Base-by-base conservation (phyloP, 2,329 filamentous ascomycete species). In the Fusarium sp. region DNA sequence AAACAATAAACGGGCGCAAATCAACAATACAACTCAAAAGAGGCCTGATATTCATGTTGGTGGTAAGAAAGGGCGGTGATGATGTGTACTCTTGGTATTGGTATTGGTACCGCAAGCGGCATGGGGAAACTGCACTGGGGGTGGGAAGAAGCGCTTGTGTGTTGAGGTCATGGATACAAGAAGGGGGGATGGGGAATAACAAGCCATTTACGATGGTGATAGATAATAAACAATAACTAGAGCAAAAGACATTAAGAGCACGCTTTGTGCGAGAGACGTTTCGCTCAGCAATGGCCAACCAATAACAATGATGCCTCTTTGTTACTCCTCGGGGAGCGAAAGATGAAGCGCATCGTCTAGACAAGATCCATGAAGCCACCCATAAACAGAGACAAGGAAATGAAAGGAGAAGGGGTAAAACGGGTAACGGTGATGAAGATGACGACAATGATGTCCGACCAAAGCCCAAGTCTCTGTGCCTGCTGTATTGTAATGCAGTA, bases 291-390 rank as follows among this genome's bases (percentile, higher is more conserved):
- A 51, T 63, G 47, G 47, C 50, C 53, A 42, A 44, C 27, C 53
- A 54, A 67, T 59, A 45, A 72, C 40, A 59, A 68, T 64, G 54
- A 72, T 70, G 70, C 22, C 59, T 71, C 66, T 68, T 60, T 42
- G 50, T 71, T 52, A 24, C 38, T 64, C 62, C 67, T 46, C 30
- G 63, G 32, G 70, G 63, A 57, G 47, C 56, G 46, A 56, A 60
- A 55, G 53, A 70, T 59, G 38, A 46, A 71, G 59, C 40, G 27
- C 66, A 72, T 68, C 59, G 66, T 72, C 66, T 71, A 71, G 40
- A 61, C 59, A 55, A 54, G 59, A 64, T 43, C 51, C 56, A n/a
- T 34, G 56, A 58, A 50, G 42, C 70, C 61, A 34, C 59, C 59
- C 47, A 40, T 56, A 60, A 44, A 25, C 25, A 46, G 10, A 38